Percentiles rank a stretch among this genome's conserved stretches.
Conservation (phyloP, 306 rosid genomes). For the Sicyos edulis region DNA sequence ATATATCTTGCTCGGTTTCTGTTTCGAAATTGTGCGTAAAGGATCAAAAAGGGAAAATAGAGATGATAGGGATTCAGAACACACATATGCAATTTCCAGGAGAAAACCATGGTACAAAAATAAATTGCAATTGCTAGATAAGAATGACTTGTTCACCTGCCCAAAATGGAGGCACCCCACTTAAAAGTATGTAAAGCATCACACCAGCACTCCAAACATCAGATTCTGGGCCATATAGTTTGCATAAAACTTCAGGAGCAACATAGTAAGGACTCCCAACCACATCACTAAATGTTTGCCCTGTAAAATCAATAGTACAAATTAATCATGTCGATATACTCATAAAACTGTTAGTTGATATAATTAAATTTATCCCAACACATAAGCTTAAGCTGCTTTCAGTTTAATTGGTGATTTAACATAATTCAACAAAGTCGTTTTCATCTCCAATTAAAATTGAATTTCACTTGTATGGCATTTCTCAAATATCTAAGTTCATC, state of each 20-base stretch:
- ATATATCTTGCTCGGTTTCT: constrained; percentile 72
- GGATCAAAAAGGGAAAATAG: background rate
- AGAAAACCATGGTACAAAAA: background rate
- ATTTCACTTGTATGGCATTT: too few species aligned
- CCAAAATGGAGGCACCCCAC: constrained; percentile 98
- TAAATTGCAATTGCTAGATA: background rate
- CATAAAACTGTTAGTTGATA: too few species aligned
- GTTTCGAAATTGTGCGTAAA: background rate
- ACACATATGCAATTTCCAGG: background rate
- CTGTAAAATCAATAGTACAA: constrained; percentile 33
- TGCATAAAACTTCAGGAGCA: constrained; percentile 76
- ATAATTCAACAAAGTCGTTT: too few species aligned
- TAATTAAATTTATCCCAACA: too few species aligned
- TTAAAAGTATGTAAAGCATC: constrained; percentile 75
- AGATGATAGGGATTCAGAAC: background rate
- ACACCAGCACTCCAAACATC: constrained; percentile 98
- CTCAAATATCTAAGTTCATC: too few species aligned
- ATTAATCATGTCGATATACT: background rate
- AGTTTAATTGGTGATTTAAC: too few species aligned
- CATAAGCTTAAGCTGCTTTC: too few species aligned
- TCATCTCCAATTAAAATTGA: too few species aligned
- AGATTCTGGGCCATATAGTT: constrained; percentile 69
- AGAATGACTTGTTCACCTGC: constrained; percentile 46
- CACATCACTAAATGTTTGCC: constrained; percentile 59
- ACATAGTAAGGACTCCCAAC: constrained; percentile 95